Base-by-base conservation (phyloP, 768 basidiomycete genomes). In the Sutorius australiensis region DNA sequence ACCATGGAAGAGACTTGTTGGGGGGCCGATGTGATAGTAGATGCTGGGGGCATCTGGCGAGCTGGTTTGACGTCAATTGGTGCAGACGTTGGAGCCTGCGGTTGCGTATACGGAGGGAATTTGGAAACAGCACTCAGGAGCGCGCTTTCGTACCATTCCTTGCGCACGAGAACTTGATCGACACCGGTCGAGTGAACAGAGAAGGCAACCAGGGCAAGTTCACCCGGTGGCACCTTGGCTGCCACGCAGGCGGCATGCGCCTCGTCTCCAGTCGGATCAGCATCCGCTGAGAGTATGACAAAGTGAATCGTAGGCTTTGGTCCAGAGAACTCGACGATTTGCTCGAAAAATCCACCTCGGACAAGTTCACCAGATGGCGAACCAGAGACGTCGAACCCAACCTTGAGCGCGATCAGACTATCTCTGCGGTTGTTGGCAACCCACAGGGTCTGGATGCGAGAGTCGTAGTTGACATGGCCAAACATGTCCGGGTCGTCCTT, bases 101-200 rank as follows among this genome's bases (percentile, higher is more conserved):
- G 57, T 17, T 63, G 62, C 14, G 61, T 45, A 59, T 78, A 75
- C 24, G 73, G 36, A 16, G 89, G 89, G 70, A 85, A 82, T 64
- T 88, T 91, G 58, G 82, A 75, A 10, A 71, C 67, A 6, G 84
- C 75, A 16, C 75, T 69, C 7, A 72, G 63, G 33, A 89, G 69
- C 0, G 89, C 89, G n/a, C 73, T 63, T 57, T 91, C 87, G 59
- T 81, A 90, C 87, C 89, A 90, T 63, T 93, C 91, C 68, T 82
- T 88, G 58, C 87, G 82, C 60, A 93, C 86, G 48, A 93, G 79
- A 28, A 93, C 82, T 64, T 93, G 91, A 64, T 93, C 91, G 13
- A 93, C 91, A 34, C 91, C 91, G n/a, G 80, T 82, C 16, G 87
- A 84, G 65, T 92, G 91, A n/a, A 93, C 89, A 3, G 87, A 89